A percentile compares a stretch with the other conserved stretches of the same genome.
Evolutionary conservation across 2,329 filamentous ascomycete genomes (phyloP).

Genomic region (Pestalotiopsis sp.): DNA sequence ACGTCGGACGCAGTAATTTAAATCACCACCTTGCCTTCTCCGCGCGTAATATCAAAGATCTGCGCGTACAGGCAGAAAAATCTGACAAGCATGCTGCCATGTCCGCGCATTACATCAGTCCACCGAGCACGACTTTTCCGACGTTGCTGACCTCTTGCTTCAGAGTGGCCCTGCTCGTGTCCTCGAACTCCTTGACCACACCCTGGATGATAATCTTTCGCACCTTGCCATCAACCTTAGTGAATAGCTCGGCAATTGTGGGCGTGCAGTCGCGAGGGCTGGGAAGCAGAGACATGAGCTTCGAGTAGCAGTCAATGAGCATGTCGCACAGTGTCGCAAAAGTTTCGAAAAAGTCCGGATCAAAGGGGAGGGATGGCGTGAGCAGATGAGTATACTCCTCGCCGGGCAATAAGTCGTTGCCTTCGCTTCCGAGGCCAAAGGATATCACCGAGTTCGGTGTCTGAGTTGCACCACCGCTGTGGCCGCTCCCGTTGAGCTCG

Average conservation of each 20-base stretch:
- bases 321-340: conserved; percentile 96
- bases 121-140: conserved; percentile 86
- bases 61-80: background rate
- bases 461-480: conserved; percentile 29
- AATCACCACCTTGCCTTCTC: background rate
- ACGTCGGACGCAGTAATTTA: background rate
- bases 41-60: background rate
- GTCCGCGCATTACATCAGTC: conserved; percentile 64
- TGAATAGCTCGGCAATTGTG: conserved; percentile 79
- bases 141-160: conserved; percentile 84
- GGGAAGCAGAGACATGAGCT: conserved; percentile 75
- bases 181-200: conserved; percentile 91
- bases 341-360: conserved; percentile 95
- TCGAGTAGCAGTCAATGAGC: conserved; percentile 87
- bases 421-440: conserved; percentile 53
- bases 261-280: conserved; percentile 73
- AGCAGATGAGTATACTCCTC: conserved; percentile 88
- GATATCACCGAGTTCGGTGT: conserved; percentile 51
- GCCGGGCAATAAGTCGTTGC: conserved; percentile 73
- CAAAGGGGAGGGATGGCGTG: conserved; percentile 91
- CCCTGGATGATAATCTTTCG: conserved; percentile 88
- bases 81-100: background rate
- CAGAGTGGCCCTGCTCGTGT: conserved; percentile 73
- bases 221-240: conserved; percentile 83
- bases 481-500: conserved; percentile 14